A percentile compares a stretch with the other conserved stretches of the same genome.
Evolutionary conservation across 2,329 filamentous ascomycete species (phyloP).

Genomic region (Apiospora koreana): DNA sequence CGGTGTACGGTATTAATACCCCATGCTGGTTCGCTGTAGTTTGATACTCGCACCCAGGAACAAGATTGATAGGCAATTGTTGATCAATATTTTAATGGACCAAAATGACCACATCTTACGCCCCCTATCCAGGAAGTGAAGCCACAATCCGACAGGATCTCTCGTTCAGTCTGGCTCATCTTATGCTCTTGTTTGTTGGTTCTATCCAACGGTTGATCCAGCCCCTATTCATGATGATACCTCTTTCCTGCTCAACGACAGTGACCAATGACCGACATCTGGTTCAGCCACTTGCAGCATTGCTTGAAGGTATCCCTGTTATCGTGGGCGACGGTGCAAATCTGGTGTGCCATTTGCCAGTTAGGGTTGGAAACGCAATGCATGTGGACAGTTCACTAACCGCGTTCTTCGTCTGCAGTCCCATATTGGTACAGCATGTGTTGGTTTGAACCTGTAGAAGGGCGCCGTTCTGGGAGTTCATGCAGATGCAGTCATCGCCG

Average conservation of each 20-base stretch:
- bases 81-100: too few relatives aligned
- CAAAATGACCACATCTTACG: too few relatives aligned
- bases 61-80: too few relatives aligned
- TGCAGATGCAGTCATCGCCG: background rate
- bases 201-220: background rate
- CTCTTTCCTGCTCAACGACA: background rate
- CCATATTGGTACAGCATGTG: slow-evolving; percentile 1
- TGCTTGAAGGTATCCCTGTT: slow-evolving; percentile 9
- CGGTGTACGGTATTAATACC: too few relatives aligned
- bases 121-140: too few relatives aligned
- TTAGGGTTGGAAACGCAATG: too few relatives aligned
- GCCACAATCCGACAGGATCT: too few relatives aligned
- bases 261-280: background rate
- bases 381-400: background rate
- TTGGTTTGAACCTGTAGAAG: background rate
- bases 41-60: too few relatives aligned
- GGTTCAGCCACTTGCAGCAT: slow-evolving; percentile 11
- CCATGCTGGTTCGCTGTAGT: too few relatives aligned
- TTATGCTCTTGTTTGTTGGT: too few relatives aligned
- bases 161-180: too few relatives aligned
- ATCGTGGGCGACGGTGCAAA: background rate
- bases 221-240: too few relatives aligned
- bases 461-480: background rate
- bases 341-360: background rate
- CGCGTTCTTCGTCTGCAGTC: background rate